phyloP scores from a whole-genome alignment of 345 rosid species.

The Tarenaya hassleriana region DNA sequence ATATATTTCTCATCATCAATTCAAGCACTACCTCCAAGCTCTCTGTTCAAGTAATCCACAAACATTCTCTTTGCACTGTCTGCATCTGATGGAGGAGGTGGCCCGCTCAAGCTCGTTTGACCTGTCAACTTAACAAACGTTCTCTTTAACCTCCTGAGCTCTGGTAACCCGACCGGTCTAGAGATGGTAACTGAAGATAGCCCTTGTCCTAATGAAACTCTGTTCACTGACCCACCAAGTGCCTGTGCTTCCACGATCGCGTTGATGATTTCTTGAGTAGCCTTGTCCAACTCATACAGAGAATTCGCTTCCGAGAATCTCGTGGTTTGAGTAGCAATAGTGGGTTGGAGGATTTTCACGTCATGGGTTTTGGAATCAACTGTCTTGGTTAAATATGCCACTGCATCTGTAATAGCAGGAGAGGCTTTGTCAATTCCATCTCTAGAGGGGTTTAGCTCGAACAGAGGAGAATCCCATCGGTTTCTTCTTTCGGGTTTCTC shows the following conservation, averaged over 20 bases:
- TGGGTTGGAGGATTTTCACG: constrained; percentile 78
- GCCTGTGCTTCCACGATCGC: constrained; percentile 75
- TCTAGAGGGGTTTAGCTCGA: constrained; percentile 55
- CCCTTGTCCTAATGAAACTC: constrained; percentile 51
- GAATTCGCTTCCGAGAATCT: constrained; percentile 78
- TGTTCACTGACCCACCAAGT: constrained; percentile 58
- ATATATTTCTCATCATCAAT: constrained; percentile 9
- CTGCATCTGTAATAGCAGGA: constrained; percentile 57
- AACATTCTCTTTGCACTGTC: constrained; percentile 89
- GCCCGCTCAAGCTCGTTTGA: constrained; percentile 84
- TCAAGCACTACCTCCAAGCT: constrained; percentile 49
- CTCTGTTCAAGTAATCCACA: constrained; percentile 87
- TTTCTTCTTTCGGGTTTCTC: constrained; percentile 89
- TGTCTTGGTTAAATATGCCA: constrained; percentile 68
- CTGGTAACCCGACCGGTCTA: constrained; percentile 78
- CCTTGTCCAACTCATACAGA: constrained; percentile 74
- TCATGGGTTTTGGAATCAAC: constrained; percentile 69
- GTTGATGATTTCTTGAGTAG: constrained; percentile 75
- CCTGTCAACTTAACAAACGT: constrained; percentile 82
- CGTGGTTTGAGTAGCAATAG: constrained; percentile 74
- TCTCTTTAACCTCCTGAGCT: constrained; percentile 75
- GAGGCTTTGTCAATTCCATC: constrained; percentile 57
- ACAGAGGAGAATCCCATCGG: constrained; percentile 96
- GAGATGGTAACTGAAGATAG: constrained; percentile 50
- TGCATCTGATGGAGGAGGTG: constrained; percentile 77